phyloP scores from a whole-genome alignment of 192 early-diverging fungal genomes.

The Backusella tuberculispora region DNA sequence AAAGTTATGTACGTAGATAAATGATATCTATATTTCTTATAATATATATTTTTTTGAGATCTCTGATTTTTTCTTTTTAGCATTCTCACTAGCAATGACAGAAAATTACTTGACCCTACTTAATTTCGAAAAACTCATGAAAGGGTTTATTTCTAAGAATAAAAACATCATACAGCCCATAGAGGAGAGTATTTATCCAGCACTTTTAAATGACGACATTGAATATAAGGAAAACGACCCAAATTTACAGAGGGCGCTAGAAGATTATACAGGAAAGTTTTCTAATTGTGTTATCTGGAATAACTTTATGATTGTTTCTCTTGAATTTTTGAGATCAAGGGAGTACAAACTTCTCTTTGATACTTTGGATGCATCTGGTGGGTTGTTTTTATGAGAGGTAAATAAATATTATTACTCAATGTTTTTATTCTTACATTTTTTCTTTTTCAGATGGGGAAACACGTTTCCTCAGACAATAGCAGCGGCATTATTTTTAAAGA shows the following conservation, averaged over 20 bases:
- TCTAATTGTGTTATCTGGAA: conserved; percentile 74
- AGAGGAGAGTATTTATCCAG: conserved; percentile 43
- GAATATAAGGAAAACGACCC: neutral
- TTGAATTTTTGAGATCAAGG: conserved; percentile 68
- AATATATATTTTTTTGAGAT: neutral
- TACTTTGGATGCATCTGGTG: conserved; percentile 71
- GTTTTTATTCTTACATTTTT: too few relatives aligned
- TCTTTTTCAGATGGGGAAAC: too few relatives aligned
- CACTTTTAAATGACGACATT: conserved; percentile 53
- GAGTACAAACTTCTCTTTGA: conserved; percentile 69
- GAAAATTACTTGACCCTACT: conserved; percentile 65
- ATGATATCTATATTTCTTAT: too few relatives aligned
- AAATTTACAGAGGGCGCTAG: too few relatives aligned
- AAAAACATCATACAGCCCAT: conserved; percentile 42
- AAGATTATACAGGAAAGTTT: conserved; percentile 47
- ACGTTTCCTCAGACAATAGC: too few relatives aligned
- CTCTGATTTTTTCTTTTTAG: too few relatives aligned
- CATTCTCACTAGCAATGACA: conserved; percentile 56
- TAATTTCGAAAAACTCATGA: conserved; percentile 65
- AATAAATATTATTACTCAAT: too few relatives aligned
- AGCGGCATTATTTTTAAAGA: too few relatives aligned
- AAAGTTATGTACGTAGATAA: conserved; percentile 71
- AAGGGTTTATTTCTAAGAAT: conserved; percentile 49
- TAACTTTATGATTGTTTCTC: conserved; percentile 84
- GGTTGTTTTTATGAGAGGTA: conserved; percentile 87